These are phyloP conservation scores for Lentinus brumalis DNA, from an alignment of 768 basidiomycete species.

Conservation along the genomic window DNA sequence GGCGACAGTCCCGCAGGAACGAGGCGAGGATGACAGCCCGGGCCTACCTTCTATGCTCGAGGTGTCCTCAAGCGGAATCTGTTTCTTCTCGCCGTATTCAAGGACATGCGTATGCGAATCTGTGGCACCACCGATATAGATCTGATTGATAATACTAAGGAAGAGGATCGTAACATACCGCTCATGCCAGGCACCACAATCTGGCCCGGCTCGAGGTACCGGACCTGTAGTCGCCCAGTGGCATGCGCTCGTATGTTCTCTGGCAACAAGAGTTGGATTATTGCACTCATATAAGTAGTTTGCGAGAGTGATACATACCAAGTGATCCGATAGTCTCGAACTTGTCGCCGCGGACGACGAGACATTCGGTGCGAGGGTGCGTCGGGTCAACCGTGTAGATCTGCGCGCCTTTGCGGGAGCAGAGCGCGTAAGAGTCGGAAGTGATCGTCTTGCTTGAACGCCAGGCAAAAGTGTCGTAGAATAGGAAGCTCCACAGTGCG, in stretches of 20 bases:
- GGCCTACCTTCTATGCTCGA: conserved; percentile 54
- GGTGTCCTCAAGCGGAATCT: conserved; percentile 66
- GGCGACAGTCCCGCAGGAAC: no score
- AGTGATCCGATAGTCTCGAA: conserved; percentile 59
- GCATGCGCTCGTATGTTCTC: conserved; percentile 41
- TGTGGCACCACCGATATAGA: conserved; percentile 26
- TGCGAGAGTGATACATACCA: conserved; percentile 39
- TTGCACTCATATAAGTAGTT: no score
- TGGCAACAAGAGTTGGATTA: no score
- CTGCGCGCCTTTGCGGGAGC: conserved; percentile 50
- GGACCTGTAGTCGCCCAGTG: conserved; percentile 28
- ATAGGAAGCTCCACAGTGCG: conserved; percentile 19
- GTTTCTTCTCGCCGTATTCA: conserved; percentile 70
- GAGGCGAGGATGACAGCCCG: no score
- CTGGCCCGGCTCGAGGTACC: conserved; percentile 54
- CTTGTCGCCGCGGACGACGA: conserved; percentile 53
- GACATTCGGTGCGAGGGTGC: conserved; percentile 58
- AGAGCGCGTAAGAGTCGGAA: conserved; percentile 56
- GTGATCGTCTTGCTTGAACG: neutral
- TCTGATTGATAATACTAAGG: neutral
- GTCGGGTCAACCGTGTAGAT: conserved; percentile 70
- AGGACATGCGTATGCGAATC: conserved; percentile 82
- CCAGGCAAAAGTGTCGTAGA: conserved; percentile 9
- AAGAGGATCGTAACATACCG: conserved; percentile 45
- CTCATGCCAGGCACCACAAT: conserved; percentile 73